Evolutionary conservation across 176 grass and related monocot genomes (phyloP).

Genomic region (Eragrostis curvula): DNA sequence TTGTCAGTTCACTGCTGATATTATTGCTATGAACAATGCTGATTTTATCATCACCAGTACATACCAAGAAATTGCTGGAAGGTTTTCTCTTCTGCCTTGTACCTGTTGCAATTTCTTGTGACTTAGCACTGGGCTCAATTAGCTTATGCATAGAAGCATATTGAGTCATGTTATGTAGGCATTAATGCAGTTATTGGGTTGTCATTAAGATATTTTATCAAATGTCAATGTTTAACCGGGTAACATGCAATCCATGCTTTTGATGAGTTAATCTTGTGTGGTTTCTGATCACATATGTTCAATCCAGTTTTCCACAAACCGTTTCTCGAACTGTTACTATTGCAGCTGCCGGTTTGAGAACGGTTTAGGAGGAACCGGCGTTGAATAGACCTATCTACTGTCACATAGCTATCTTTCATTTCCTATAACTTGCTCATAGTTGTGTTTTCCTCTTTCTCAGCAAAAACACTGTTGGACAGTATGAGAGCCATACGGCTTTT

Average conservation of each 20-base stretch:
- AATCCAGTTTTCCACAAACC: too few relatives aligned
- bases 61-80: constrained; percentile 98
- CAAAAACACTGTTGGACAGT: constrained; percentile 96
- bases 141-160: not conserved
- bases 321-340: too few relatives aligned
- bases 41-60: constrained; percentile 99
- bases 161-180: constrained; percentile 13
- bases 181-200: not conserved
- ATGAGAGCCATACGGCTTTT: constrained; percentile 90
- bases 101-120: not conserved
- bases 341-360: too few relatives aligned
- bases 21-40: constrained; percentile 93
- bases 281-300: not conserved
- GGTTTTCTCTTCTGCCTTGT: constrained; percentile 57
- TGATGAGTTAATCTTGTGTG: constrained; percentile 26
- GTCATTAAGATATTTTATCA: not conserved
- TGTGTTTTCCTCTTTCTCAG: constrained; percentile 47
- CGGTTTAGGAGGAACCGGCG: too few relatives aligned
- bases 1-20: constrained; percentile 98
- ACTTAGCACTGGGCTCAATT: constrained; percentile 8
- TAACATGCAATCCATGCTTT: not conserved
- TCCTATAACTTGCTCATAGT: not conserved
- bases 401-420: not conserved
- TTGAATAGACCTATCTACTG: too few relatives aligned
- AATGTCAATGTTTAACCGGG: not conserved